phyloP scores from a whole-genome alignment of 2,329 filamentous ascomycete genomes.

The Teratosphaeria pseudoeucalypti region DNA sequence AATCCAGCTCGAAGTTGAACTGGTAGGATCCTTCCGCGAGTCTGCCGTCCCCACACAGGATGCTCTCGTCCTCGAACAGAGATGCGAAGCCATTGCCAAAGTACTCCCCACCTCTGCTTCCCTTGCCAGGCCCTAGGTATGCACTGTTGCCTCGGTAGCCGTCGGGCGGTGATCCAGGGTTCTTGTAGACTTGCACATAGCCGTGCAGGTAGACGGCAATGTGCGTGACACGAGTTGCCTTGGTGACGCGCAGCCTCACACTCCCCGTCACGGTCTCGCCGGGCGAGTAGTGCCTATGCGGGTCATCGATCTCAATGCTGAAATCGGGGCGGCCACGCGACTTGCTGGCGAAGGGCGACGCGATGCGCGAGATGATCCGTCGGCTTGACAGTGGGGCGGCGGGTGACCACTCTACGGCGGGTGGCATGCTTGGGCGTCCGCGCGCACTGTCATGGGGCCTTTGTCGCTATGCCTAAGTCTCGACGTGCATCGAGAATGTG shows the following conservation, averaged over 20 bases:
- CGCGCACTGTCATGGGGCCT: not conserved
- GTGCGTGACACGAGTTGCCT: conserved; percentile 68
- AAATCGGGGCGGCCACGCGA: conserved; percentile 65
- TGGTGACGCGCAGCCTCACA: conserved; percentile 62
- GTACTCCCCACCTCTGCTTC: conserved; percentile 45
- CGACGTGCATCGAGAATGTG: not conserved
- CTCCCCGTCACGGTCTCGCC: conserved; percentile 65
- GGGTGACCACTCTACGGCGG: conserved; percentile 6
- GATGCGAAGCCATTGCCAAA: conserved; percentile 70
- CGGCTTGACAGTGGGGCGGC: conserved; percentile 14
- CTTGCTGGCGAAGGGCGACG: conserved; percentile 44
- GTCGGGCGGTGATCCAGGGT: conserved; percentile 51
- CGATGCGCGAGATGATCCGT: conserved; percentile 43
- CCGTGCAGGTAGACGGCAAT: conserved; percentile 68
- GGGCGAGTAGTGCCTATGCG: conserved; percentile 64
- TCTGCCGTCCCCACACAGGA: conserved; percentile 67
- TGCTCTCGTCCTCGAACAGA: conserved; percentile 72
- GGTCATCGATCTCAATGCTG: conserved; percentile 65
- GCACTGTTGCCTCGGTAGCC: conserved; percentile 37
- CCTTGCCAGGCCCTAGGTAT: conserved; percentile 44
- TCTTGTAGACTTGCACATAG: conserved; percentile 69
- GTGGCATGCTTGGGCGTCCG: conserved; percentile 6
- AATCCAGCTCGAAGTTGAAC: conserved; percentile 66
- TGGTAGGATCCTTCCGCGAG: conserved; percentile 65
- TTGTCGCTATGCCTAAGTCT: not conserved